Evolutionary conservation across 352 stramenopile species (phyloP).

Genomic region (Pythium vanterpoolii): DNA sequence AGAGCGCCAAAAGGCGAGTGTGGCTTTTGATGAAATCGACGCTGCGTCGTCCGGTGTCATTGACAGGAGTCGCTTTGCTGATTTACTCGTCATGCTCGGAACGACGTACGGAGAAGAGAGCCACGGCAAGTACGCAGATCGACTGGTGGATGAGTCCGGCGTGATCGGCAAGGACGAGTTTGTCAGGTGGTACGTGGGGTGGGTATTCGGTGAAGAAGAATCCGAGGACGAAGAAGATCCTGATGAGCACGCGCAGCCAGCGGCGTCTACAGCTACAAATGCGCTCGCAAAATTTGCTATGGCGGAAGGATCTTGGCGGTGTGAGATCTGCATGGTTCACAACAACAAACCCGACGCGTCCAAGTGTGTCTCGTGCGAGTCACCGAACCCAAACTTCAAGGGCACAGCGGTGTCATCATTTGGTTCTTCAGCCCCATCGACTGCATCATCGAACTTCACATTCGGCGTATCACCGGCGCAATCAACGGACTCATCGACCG

Average conservation of each 20-base stretch:
- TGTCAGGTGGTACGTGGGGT: constrained; percentile 27
- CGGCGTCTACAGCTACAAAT: constrained; percentile 2
- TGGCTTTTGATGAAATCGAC: constrained; percentile 24
- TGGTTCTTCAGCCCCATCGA: neutral
- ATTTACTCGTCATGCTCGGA: constrained; percentile 22
- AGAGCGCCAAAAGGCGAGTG: constrained; percentile 19
- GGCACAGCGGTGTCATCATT: neutral
- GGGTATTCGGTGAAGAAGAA: constrained; percentile 34
- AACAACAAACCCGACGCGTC: constrained; percentile 19
- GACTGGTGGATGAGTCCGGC: constrained; percentile 11
- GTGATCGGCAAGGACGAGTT: constrained; percentile 21
- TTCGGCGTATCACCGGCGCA: constrained; percentile 7
- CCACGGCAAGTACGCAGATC: constrained; percentile 16
- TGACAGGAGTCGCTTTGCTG: constrained; percentile 14
- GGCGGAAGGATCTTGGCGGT: constrained; percentile 33
- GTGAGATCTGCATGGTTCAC: constrained; percentile 26
- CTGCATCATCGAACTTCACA: constrained; percentile 3
- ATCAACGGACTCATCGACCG: neutral
- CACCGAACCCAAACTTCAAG: constrained; percentile 29
- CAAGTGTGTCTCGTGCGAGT: constrained; percentile 31
- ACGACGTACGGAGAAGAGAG: constrained; percentile 26
- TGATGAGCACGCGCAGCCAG: neutral
- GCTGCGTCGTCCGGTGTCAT: constrained; percentile 11
- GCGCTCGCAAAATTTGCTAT: constrained; percentile 20
- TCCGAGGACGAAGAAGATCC: constrained; percentile 33